phyloP scores from a whole-genome alignment of 345 rosid species.

The Murraya paniculata region DNA sequence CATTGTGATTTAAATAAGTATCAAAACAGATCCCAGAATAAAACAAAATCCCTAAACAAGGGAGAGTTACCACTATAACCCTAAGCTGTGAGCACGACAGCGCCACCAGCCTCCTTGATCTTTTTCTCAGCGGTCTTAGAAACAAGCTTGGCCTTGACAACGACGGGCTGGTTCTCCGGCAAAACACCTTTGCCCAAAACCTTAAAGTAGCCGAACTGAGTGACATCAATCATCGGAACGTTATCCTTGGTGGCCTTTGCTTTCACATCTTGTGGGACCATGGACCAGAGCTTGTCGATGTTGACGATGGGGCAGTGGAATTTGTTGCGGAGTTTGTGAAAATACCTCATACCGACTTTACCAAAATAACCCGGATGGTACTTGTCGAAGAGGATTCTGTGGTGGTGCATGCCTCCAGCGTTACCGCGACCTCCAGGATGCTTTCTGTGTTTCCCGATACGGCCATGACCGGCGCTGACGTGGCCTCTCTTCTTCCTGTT shows the following conservation, averaged over 20 bases:
- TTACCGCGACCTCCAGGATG: constrained; percentile 91
- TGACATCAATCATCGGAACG: constrained; percentile 65
- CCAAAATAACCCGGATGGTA: constrained; percentile 89
- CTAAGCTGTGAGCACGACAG: constrained; percentile 75
- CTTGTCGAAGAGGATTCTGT: constrained; percentile 88
- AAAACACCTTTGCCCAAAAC: constrained; percentile 75
- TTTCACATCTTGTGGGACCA: constrained; percentile 63
- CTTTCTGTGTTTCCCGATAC: constrained; percentile 81
- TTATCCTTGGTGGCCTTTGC: constrained; percentile 58
- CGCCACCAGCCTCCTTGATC: constrained; percentile 83
- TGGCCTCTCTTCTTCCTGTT: constrained; percentile 91
- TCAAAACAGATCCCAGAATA: background rate
- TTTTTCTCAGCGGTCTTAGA: constrained; percentile 82
- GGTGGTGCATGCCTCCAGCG: constrained; percentile 94
- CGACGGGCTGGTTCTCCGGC: constrained; percentile 69
- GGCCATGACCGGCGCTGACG: constrained; percentile 85
- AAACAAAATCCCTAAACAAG: background rate
- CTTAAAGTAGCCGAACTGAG: constrained; percentile 79
- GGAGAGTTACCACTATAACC: constrained; percentile 16
- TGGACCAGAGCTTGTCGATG: constrained; percentile 79
- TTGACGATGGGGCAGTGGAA: constrained; percentile 77
- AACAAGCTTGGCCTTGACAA: constrained; percentile 70
- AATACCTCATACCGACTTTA: constrained; percentile 88
- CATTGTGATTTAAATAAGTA: background rate
- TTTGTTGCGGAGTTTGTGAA: constrained; percentile 82